phyloP scores from a whole-genome alignment of 805 yeast species.

The Novakomyces olei region DNA sequence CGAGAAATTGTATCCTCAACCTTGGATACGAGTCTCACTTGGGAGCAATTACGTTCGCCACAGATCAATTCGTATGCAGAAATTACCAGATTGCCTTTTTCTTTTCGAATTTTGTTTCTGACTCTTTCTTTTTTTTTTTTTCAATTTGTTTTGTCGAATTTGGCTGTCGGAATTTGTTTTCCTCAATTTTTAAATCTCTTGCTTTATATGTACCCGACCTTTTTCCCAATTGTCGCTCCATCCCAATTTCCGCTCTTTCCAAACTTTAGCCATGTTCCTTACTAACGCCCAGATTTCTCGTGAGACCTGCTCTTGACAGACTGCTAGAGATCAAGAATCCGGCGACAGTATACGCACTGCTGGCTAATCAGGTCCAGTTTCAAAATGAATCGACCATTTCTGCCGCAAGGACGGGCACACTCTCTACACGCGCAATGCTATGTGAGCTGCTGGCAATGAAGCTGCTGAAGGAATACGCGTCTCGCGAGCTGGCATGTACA shows the following conservation, averaged over 20 bases:
- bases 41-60: conserved; percentile 30
- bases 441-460: conserved; percentile 33
- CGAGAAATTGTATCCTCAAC: conserved; percentile 23
- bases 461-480: conserved; percentile 25
- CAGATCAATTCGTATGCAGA: too few species aligned
- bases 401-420: conserved; percentile 16
- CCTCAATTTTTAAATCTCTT: too few species aligned
- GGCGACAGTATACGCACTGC: conserved; percentile 20
- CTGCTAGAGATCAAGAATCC: conserved; percentile 14
- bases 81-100: too few species aligned
- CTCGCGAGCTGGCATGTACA: conserved; percentile 20
- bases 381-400: conserved; percentile 15
- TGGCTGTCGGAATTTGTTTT: too few species aligned
- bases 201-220: too few species aligned
- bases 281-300: conserved; percentile 21
- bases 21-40: conserved; percentile 25
- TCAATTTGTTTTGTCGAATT: too few species aligned
- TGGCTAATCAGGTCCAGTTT: conserved; percentile 19
- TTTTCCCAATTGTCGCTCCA: too few species aligned
- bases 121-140: too few species aligned
- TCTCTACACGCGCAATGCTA: conserved; percentile 25
- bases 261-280: too few species aligned
- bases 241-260: too few species aligned
- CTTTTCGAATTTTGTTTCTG: too few species aligned
- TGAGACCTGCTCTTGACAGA: conserved; percentile 25